Conservation (phyloP, 805 yeast genomes). For the Saccharomyces mikatae region DNA sequence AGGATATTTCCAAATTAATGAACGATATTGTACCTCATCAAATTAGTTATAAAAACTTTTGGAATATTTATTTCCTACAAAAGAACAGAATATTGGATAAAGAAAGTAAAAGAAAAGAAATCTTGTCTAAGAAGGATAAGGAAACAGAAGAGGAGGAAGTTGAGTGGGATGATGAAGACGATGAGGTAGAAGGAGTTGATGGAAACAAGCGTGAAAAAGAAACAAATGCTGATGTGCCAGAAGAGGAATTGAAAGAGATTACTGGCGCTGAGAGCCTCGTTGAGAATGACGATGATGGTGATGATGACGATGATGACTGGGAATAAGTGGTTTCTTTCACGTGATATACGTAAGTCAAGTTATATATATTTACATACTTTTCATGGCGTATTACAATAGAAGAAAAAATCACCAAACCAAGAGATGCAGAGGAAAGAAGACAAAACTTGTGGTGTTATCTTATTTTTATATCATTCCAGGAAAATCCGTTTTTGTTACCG, state of each 20-base stretch:
- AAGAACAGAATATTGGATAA: conserved; percentile 46
- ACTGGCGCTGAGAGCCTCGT: conserved; percentile 32
- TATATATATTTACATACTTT: not conserved
- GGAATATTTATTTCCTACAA: conserved; percentile 62
- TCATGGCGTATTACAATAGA: not conserved
- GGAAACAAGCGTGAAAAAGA: conserved; percentile 6
- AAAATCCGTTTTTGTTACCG: not conserved
- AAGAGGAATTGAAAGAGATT: conserved; percentile 35
- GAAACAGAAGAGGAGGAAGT: conserved; percentile 23
- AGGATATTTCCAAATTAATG: conserved; percentile 48
- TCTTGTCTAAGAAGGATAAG: conserved; percentile 39
- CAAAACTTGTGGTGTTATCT: not conserved
- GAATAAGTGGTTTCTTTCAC: conserved; percentile 32
- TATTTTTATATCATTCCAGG: not conserved
- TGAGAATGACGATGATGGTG: conserved; percentile 29
- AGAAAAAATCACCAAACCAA: not conserved
- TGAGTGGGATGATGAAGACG: conserved; percentile 32
- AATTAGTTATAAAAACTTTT: conserved; percentile 53
- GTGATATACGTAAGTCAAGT: not conserved
- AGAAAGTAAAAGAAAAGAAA: conserved; percentile 58
- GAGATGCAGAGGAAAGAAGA: not conserved
- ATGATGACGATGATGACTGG: conserved; percentile 55
- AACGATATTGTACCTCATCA: conserved; percentile 59
- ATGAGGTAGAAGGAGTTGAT: conserved; percentile 5
- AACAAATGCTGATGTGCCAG: conserved; percentile 4